Base-by-base conservation (phyloP, 441 rosid genomes). In the Eutrema salsugineum region DNA sequence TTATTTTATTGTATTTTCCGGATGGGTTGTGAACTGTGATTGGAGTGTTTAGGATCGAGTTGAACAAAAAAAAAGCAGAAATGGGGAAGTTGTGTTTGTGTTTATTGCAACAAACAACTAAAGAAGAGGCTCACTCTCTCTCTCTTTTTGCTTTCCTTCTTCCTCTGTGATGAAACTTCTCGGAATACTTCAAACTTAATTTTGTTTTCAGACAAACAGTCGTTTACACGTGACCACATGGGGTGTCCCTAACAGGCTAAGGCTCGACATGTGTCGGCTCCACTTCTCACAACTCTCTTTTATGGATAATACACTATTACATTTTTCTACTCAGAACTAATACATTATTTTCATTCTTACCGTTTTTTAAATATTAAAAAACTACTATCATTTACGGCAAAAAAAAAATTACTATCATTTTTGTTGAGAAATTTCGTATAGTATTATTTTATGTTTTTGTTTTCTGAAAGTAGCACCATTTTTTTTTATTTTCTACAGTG, bases 181-280 rank as follows among this genome's bases (percentile, higher is more conserved):
- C 48, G 24, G 49, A 36, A 36, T 70, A 59, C 75, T 70, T 71
- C 35, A 50, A 39, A 70, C 40, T 59, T 42, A 30, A 40, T 63
- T 63, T 42, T 64, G 24, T 66, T 58, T 57, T 56, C 47, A 14
- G 60, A 66, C 60, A 66, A 65, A 64, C 67, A 35, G 51, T 42
- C 66, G 68, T 33, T 59, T 66, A 68, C 78, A 75, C 78, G 78
- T 75, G 78, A 75, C 64, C 78, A 68, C 78, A 75, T 75, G 78
- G 73, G 69, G 55, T 66, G 78, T 73, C 68, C 22, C 22, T 24
- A 48, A 49, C 33, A 15, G 17, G 50, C 58, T 64, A 47, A 11
- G 47, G 11, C 30, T 50, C 63, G 70, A 68, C 78, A 59, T 75
- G 74, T 68, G 69, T 75, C 78, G 70, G 63, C 73, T 68, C 78